A percentile compares a stretch with the other conserved stretches of the same genome.
Conservation (phyloP, 2,329 filamentous ascomycete genomes). For the Fusarium sp. region DNA sequence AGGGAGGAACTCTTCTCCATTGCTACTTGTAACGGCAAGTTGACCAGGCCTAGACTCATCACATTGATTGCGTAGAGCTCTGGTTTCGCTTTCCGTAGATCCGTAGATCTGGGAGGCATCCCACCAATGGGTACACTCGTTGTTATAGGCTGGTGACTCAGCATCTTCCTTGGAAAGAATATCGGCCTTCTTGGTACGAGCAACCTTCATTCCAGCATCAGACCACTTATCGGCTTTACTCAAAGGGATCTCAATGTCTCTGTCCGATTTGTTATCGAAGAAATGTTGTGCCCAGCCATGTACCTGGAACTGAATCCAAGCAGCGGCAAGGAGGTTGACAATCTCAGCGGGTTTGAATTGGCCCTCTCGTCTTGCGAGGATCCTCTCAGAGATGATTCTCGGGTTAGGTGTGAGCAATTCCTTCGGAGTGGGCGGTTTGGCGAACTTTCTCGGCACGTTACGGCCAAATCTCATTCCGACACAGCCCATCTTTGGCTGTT, state of each 20-base stretch:
- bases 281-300: conserved; percentile 32
- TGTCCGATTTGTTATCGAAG: background rate
- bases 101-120: conserved; percentile 36
- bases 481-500: conserved; percentile 26
- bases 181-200: conserved; percentile 5
- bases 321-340: conserved; percentile 31
- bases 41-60: conserved; percentile 15
- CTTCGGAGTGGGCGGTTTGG: conserved; percentile 8
- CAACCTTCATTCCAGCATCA: conserved; percentile 15
- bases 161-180: conserved; percentile 3
- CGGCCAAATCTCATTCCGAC: conserved; percentile 33
- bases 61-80: background rate
- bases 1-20: conserved; percentile 25
- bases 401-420: conserved; percentile 21
- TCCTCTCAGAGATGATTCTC: conserved; percentile 18
- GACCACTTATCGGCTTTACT: conserved; percentile 14
- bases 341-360: conserved; percentile 34
- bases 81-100: conserved; percentile 24
- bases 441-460: conserved; percentile 20
- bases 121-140: conserved; percentile 36
- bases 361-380: conserved; percentile 23
- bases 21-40: background rate
- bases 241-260: conserved; percentile 17
- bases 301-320: conserved; percentile 35
- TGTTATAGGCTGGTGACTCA: conserved; percentile 22